Conservation (phyloP, 441 rosid species). For the Gossypium gossypioides region DNA sequence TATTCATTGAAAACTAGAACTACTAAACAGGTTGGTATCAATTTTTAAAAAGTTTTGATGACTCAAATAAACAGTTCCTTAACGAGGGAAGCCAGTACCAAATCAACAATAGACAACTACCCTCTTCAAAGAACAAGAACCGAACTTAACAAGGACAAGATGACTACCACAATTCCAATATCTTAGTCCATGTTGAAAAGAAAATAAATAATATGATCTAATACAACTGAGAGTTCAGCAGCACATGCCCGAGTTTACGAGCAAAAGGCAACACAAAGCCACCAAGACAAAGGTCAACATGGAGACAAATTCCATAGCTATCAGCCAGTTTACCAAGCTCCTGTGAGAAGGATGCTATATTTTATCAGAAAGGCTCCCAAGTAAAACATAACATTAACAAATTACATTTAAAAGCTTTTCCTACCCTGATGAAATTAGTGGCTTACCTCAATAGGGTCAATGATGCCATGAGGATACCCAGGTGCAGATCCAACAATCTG, state of each 20-base stretch:
- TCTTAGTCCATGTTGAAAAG: constrained; percentile 1
- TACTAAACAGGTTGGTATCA: neutral
- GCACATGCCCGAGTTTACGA: constrained; percentile 71
- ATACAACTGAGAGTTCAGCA: constrained; percentile 1
- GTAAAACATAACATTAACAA: neutral
- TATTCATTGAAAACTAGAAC: neutral
- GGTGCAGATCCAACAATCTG: constrained; percentile 99
- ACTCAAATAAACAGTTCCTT: neutral
- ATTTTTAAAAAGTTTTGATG: neutral
- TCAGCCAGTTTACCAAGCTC: constrained; percentile 84
- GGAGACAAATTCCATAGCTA: constrained; percentile 70
- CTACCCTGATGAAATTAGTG: neutral
- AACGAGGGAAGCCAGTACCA: neutral
- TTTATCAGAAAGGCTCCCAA: neutral
- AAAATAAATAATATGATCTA: neutral
- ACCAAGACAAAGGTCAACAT: constrained; percentile 98
- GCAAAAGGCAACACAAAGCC: constrained; percentile 96
- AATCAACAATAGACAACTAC: neutral
- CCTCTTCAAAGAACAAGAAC: constrained; percentile 9
- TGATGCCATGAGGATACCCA: constrained; percentile 93
- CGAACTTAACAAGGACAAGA: neutral
- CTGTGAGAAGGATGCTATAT: constrained; percentile 29
- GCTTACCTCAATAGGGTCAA: constrained; percentile 87
- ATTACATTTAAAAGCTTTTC: constrained; percentile 8
- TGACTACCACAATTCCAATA: neutral